Evolutionary conservation across 305 asterid genomes (phyloP).

Genomic region (Petunia hybrid): DNA sequence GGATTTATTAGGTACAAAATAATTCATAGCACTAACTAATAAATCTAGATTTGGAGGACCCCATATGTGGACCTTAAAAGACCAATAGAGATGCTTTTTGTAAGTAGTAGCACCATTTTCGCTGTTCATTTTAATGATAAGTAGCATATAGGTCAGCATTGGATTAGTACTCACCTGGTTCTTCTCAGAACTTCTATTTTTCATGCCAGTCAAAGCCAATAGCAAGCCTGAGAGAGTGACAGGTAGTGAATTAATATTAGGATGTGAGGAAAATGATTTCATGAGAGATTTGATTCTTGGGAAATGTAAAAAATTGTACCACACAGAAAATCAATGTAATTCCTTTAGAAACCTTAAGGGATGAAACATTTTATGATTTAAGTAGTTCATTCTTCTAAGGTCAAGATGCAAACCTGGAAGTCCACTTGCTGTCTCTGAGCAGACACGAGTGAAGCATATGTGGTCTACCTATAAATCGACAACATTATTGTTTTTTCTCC

Average conservation of each 20-base stretch:
- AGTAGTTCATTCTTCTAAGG: background rate
- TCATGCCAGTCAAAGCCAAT: conserved; percentile 21
- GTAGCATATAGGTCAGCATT: background rate
- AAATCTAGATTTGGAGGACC: conserved; percentile 21
- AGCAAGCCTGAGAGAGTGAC: conserved; percentile 13
- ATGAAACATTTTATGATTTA: background rate
- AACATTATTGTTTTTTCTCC: background rate
- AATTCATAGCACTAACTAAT: conserved; percentile 3
- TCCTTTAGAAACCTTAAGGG: background rate
- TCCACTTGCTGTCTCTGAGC: conserved; percentile 19
- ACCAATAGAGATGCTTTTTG: background rate
- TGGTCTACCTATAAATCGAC: background rate
- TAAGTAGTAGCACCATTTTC: background rate
- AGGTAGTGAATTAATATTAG: background rate
- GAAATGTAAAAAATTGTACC: background rate
- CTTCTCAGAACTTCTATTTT: background rate
- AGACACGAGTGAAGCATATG: conserved; percentile 25
- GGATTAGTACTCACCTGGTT: background rate
- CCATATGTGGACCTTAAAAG: conserved; percentile 16
- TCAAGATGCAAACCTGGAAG: conserved; percentile 24
- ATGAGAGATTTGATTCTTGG: background rate
- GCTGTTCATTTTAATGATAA: background rate
- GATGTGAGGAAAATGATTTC: conserved; percentile 13
- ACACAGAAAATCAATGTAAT: background rate
- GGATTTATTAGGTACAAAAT: conserved; percentile 7